Base-by-base conservation (phyloP, 495 filamentous ascomycete genomes). In the Aspergillus heteromorphus region DNA sequence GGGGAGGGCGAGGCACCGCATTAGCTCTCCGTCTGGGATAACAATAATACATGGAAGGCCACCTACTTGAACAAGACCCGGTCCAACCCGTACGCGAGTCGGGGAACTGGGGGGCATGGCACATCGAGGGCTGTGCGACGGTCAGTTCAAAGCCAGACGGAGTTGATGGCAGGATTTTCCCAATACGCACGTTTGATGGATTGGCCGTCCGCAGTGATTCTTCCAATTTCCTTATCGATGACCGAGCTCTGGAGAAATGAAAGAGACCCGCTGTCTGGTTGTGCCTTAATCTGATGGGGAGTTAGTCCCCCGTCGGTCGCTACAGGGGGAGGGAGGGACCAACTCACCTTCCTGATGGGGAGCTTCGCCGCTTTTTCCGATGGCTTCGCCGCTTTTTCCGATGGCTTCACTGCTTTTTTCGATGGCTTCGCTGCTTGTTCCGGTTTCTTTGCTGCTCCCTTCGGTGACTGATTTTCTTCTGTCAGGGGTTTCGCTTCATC, bases 1-100 rank as follows among this genome's bases (percentile, higher is more conserved):
- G 1, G 21, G 42, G 9, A 29, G 17, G 25, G 11, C 21, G n/a
- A 47, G 31, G 6, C 31, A 34, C 6, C 6, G 21, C 40, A 5
- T 56, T 53, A 53, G 34, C 10, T 40, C 16, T 34, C 8, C 16
- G 23, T 23, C 59, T 63, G 62, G 59, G n/a, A n/a, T 43, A 3
- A 55, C 20, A 57, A 23, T 2, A 36, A 8, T 25, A 6, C 19
- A 13, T 10, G 19, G 5, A 6, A 17, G 23, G 8, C 31, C 31
- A 62, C 75, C 59, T 70, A 83, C 81, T 97, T 98, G 78, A 98
- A 98, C 4, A 98, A 73, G 31, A 93, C 93, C 38, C 93, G 80
- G 47, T 97, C 90, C 1, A 98, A 78, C 10, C 85, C 89, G 66
- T 95, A 88, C 1, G 85, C 78, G 8, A 97, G 73, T 2, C 64